Conservation (phyloP, 306 rosid species). For the Sophora flavescens region DNA sequence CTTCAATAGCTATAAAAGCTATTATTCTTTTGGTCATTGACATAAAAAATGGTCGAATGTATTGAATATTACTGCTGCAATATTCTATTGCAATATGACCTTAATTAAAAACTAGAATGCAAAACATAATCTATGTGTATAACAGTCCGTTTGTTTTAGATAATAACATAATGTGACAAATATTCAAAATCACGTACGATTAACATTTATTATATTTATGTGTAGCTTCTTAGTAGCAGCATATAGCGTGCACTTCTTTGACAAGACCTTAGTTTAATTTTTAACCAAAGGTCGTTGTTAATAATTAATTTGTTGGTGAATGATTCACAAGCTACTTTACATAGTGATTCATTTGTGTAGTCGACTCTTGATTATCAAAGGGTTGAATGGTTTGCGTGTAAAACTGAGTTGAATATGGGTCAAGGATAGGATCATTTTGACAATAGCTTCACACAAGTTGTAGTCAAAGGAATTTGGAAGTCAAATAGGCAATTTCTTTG, state of each 20-base stretch:
- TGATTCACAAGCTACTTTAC: background rate
- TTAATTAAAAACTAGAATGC: too few relatives aligned
- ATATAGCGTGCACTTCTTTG: background rate
- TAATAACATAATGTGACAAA: background rate
- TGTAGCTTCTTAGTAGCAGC: background rate
- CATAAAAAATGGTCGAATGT: too few relatives aligned
- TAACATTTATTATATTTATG: background rate
- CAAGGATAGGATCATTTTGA: conserved; percentile 52
- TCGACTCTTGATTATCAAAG: conserved; percentile 31
- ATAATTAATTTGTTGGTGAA: conserved; percentile 9
- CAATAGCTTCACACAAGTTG: conserved; percentile 27
- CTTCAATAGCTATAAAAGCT: too few relatives aligned
- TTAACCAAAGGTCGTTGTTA: background rate
- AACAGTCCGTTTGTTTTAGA: too few relatives aligned
- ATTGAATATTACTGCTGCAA: too few relatives aligned
- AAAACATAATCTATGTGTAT: too few relatives aligned
- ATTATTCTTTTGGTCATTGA: too few relatives aligned
- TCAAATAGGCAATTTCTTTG: conserved; percentile 21
- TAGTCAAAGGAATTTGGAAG: conserved; percentile 38
- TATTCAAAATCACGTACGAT: background rate
- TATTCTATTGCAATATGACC: too few relatives aligned
- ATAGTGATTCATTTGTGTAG: conserved; percentile 14
- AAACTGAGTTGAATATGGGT: conserved; percentile 44
- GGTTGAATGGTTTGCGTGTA: conserved; percentile 42
- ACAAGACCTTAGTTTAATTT: background rate